Base-by-base conservation (phyloP, 495 filamentous ascomycete genomes). In the Penicillium lagena region DNA sequence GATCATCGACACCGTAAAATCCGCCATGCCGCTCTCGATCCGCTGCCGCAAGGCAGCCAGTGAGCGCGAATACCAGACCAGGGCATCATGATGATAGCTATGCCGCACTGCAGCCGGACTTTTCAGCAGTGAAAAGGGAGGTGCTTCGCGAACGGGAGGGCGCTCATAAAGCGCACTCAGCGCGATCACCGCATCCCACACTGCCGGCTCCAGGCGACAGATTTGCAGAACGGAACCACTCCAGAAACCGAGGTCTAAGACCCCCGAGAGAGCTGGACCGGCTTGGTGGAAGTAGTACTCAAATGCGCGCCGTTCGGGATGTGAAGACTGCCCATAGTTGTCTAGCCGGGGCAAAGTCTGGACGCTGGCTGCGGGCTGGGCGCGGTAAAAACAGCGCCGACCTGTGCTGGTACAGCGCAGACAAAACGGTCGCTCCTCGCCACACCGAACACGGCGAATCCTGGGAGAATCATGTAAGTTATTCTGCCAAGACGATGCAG, bases 31-130 rank as follows among this genome's bases (percentile, higher is more conserved):
- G 46, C 50, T 53, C 42, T 57, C 42, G 47, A 58, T 49, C 39
- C 52, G 46, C 60, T 56, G 42, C 46, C 47, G 49, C 49, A 67
- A 8, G 56, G 46, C 15, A 45, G 69, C 52, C 71, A 76, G 30
- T 64, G 65, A 51, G 60, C 71, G 62, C 56, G 71, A 48, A 69
- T 72, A 80, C 68, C 52, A 76, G 1, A 45, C 46, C 13, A 62
- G 40, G 1, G 55, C 52, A 30, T 58, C 52, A 9, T 33, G 50
- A 32, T 58, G 47, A 15, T 45, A 45, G 13, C 27, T 13, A 33
- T 49, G 39, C 7, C 37, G 35, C 13, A 52, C 46, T 4, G 43
- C 37, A 9, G 54, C 47, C n/a, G 50, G 50, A n/a, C 42, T 37
- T 22, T 50, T 52, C 32, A 59, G 42, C 0, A 59, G 43, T 13